Evolutionary conservation across 2,329 filamentous ascomycete species (phyloP).

Genomic region (Sarocladium brachiariae): DNA sequence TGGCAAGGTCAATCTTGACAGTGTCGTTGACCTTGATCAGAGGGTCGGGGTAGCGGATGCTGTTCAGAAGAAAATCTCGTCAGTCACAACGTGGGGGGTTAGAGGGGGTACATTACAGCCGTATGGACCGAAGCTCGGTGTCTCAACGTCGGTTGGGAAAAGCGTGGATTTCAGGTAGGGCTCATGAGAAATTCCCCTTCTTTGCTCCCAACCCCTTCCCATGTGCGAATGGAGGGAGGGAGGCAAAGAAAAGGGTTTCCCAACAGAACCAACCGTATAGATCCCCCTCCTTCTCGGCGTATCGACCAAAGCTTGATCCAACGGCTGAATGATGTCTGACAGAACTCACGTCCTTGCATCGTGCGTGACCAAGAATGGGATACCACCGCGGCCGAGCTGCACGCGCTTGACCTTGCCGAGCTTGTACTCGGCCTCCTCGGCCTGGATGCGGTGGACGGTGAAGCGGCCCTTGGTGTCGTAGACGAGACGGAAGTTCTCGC

Average conservation of each 20-base stretch:
- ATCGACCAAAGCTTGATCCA: conserved; percentile 97
- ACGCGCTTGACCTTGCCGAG: conserved; percentile 99
- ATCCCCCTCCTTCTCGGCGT: conserved; percentile 20
- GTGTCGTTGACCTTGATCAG: conserved; percentile 99
- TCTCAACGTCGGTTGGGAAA: conserved; percentile 10
- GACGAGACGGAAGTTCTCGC: conserved; percentile 99
- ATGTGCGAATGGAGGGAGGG: background rate
- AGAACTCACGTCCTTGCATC: conserved; percentile 99
- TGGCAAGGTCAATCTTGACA: conserved; percentile 95
- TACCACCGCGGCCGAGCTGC: conserved; percentile 97
- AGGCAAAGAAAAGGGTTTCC: background rate
- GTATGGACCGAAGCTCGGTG: conserved; percentile 31
- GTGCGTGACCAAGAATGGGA: conserved; percentile 99
- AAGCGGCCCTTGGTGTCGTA: conserved; percentile 99
- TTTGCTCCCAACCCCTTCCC: background rate
- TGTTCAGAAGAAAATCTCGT: conserved; percentile 36
- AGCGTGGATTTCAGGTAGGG: background rate
- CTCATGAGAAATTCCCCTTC: background rate
- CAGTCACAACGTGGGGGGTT: conserved; percentile 29
- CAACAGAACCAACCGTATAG: background rate
- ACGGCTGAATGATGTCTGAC: conserved; percentile 99
- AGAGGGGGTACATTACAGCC: conserved; percentile 45
- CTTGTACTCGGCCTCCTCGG: conserved; percentile 99
- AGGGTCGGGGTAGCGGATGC: conserved; percentile 98
- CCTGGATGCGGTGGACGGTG: conserved; percentile 98